These are phyloP conservation scores for Beauveria sp. DNA, from an alignment of 2,329 filamentous ascomycete genomes.

Conservation along the genomic window DNA sequence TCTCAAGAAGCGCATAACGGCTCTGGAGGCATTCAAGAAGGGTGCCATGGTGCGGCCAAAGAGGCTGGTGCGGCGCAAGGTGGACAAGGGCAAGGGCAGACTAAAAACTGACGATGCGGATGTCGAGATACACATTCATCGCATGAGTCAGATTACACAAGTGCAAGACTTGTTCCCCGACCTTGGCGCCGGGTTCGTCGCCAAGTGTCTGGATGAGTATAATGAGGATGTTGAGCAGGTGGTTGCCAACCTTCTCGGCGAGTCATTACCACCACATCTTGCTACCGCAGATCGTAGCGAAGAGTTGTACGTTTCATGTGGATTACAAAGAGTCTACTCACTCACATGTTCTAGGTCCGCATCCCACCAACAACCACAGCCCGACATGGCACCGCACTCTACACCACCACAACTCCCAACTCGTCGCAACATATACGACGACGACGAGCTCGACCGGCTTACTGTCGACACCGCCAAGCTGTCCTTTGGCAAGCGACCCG, in stretches of 20 bases:
- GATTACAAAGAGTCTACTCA: not conserved
- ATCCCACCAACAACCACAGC: conserved; percentile 17
- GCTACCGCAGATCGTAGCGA: conserved; percentile 56
- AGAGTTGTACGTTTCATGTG: conserved; percentile 42
- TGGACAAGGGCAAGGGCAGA: conserved; percentile 59
- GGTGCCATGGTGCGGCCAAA: conserved; percentile 44
- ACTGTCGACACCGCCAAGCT: conserved; percentile 58
- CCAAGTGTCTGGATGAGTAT: conserved; percentile 73
- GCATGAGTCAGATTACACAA: conserved; percentile 76
- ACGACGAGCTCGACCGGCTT: conserved; percentile 71
- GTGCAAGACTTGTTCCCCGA: conserved; percentile 93
- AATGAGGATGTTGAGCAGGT: conserved; percentile 69
- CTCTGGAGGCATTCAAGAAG: conserved; percentile 53
- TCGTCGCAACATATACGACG: conserved; percentile 69
- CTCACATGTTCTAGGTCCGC: conserved; percentile 18
- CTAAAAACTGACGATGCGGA: conserved; percentile 30
- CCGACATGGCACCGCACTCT: conserved; percentile 47
- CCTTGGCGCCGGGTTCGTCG: conserved; percentile 73
- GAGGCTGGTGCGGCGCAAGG: conserved; percentile 43
- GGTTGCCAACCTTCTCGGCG: conserved; percentile 73
- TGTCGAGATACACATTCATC: conserved; percentile 63
- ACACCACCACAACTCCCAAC: conserved; percentile 50
- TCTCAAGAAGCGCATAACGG: conserved; percentile 52
- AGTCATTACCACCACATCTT: conserved; percentile 63
- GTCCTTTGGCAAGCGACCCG: conserved; percentile 67